Conservation (phyloP, 768 basidiomycete species). For the Hydnomerulius pinastri region DNA sequence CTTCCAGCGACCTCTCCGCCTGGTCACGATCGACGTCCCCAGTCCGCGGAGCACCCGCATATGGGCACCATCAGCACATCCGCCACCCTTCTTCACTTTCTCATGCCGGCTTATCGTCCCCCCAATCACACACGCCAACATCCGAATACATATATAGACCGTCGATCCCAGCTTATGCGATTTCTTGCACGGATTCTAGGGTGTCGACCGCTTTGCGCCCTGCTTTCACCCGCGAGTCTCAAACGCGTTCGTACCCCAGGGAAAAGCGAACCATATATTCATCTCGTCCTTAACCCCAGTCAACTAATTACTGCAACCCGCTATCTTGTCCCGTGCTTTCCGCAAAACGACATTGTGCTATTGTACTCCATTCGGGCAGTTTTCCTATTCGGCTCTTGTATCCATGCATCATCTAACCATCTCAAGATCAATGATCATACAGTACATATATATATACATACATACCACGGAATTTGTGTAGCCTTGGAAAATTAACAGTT, state of each 20-base stretch:
- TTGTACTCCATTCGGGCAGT: neutral
- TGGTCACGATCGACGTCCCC: slow-evolving; percentile 31
- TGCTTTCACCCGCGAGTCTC: slow-evolving; percentile 17
- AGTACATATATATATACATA: neutral
- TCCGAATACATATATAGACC: slow-evolving; percentile 31
- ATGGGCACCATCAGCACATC: slow-evolving; percentile 21
- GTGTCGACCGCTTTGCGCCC: slow-evolving; percentile 37
- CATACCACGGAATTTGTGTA: neutral
- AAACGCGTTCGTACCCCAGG: neutral
- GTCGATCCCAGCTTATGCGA: slow-evolving; percentile 32
- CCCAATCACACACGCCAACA: neutral
- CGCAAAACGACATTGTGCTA: too few relatives aligned
- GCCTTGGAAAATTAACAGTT: neutral
- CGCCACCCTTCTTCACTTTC: slow-evolving; percentile 6
- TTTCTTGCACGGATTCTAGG: slow-evolving; percentile 33
- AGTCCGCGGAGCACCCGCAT: slow-evolving; percentile 14
- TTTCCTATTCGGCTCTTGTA: neutral
- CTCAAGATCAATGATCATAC: too few relatives aligned
- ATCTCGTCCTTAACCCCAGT: neutral
- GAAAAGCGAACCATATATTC: neutral
- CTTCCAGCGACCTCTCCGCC: slow-evolving; percentile 23
- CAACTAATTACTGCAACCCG: too few relatives aligned
- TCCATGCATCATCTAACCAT: neutral
- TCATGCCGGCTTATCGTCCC: neutral
- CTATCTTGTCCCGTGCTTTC: too few relatives aligned